Conservation (phyloP, 495 filamentous ascomycete genomes). For the Penicillium daleae region DNA sequence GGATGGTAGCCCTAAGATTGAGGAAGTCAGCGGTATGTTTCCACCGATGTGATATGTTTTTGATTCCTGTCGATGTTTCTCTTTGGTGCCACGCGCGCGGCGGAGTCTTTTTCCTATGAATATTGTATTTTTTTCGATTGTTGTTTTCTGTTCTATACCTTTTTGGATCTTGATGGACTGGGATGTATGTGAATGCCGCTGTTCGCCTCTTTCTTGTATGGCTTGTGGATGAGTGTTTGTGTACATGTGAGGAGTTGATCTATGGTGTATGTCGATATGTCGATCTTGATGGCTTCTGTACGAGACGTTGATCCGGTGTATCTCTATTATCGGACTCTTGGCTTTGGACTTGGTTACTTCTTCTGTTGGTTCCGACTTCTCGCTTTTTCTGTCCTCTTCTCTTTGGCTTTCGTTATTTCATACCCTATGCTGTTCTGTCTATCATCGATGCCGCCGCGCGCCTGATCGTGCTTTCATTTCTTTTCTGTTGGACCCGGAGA, state of each 20-base stretch:
- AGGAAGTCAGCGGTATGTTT: slow-evolving; percentile 96
- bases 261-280: slow-evolving; percentile 14
- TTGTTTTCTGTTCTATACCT: slow-evolving; percentile 9
- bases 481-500: slow-evolving; percentile 14
- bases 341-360: slow-evolving; percentile 35
- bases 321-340: slow-evolving; percentile 24
- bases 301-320: slow-evolving; percentile 28
- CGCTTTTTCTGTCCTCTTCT: slow-evolving; percentile 32
- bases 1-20: slow-evolving; percentile 71
- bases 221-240: slow-evolving; percentile 16
- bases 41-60: slow-evolving; percentile 65
- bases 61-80: slow-evolving; percentile 25
- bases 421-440: slow-evolving; percentile 33
- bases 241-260: slow-evolving; percentile 20
- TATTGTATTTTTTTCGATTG: slow-evolving; percentile 25
- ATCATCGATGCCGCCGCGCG: slow-evolving; percentile 30
- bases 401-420: slow-evolving; percentile 28
- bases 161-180: slow-evolving; percentile 15
- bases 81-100: slow-evolving; percentile 23
- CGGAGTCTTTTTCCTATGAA: slow-evolving; percentile 18
- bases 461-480: slow-evolving; percentile 23
- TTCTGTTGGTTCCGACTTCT: slow-evolving; percentile 27
- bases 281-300: slow-evolving; percentile 20
- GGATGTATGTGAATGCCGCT: neutral
- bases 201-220: neutral